Percentiles rank a stretch among this genome's conserved stretches.
Conservation (phyloP, 768 basidiomycete genomes). For the Sporobolomyces roseus region DNA sequence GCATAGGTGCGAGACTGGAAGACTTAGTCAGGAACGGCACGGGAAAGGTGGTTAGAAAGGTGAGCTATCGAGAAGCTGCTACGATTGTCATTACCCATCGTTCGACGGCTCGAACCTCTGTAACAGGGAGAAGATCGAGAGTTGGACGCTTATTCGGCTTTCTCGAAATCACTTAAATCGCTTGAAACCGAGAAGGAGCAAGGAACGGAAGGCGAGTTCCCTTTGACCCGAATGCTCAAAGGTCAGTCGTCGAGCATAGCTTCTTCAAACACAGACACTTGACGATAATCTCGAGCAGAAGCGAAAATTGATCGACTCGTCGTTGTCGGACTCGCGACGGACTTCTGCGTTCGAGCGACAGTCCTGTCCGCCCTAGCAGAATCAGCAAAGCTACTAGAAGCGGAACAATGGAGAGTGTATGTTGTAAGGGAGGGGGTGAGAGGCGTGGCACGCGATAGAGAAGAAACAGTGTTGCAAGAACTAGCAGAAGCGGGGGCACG, state of each 20-base stretch:
- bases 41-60: constrained; percentile 47
- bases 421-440: constrained; percentile 42
- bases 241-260: constrained; percentile 11
- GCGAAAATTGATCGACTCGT: constrained; percentile 59
- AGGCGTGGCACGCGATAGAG: constrained; percentile 26
- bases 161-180: constrained; percentile 49
- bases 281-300: constrained; percentile 27
- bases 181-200: not conserved
- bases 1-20: constrained; percentile 56
- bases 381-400: constrained; percentile 54
- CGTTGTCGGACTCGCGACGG: constrained; percentile 65
- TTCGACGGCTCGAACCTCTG: too few relatives aligned
- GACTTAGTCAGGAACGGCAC: constrained; percentile 45
- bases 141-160: constrained; percentile 79
- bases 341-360: constrained; percentile 68
- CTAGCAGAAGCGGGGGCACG: not conserved
- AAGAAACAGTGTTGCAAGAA: not conserved
- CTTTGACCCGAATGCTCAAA: not conserved
- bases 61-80: constrained; percentile 15
- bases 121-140: constrained; percentile 57
- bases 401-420: constrained; percentile 49
- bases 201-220: not conserved
- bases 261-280: not conserved
- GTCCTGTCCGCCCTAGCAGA: constrained; percentile 41
- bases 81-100: too few relatives aligned